Conservation (phyloP, 2,329 filamentous ascomycete species). For the Trichoderma pleuroti region DNA sequence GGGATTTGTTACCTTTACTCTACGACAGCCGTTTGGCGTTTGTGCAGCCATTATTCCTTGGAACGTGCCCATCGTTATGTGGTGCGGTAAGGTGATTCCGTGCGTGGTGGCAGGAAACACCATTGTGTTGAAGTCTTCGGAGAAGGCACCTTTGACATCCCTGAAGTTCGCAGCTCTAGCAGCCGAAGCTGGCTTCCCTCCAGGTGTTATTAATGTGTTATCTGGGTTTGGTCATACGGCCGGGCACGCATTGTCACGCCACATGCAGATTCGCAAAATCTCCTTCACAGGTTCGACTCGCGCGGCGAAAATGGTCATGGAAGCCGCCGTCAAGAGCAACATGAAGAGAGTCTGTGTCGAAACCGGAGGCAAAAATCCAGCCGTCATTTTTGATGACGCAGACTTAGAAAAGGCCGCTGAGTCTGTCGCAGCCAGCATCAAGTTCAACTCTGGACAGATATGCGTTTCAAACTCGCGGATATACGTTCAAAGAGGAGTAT, state of each 20-base stretch:
- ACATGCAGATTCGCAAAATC: conserved; percentile 65
- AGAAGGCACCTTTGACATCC: conserved; percentile 59
- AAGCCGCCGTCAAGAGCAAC: conserved; percentile 54
- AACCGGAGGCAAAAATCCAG: conserved; percentile 58
- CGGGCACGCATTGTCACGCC: conserved; percentile 62
- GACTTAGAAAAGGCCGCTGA: conserved; percentile 62
- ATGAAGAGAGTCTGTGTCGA: conserved; percentile 59
- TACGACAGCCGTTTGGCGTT: conserved; percentile 67
- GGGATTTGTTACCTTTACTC: conserved; percentile 43
- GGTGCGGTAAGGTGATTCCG: conserved; percentile 58
- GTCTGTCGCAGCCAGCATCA: conserved; percentile 36
- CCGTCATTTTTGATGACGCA: conserved; percentile 58
- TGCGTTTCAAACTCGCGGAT: conserved; percentile 58
- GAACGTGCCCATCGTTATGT: conserved; percentile 59
- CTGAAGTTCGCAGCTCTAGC: conserved; percentile 61
- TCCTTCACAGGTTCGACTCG: conserved; percentile 70
- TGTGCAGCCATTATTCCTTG: conserved; percentile 69
- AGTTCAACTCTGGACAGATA: conserved; percentile 56
- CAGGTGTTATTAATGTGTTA: conserved; percentile 69
- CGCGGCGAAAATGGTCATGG: conserved; percentile 66
- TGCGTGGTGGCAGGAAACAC: conserved; percentile 60
- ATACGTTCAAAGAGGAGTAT: conserved; percentile 53
- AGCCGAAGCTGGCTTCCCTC: conserved; percentile 68
- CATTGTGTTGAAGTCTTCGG: conserved; percentile 58
- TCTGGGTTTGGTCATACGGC: conserved; percentile 65